Conservation (phyloP, 2,329 filamentous ascomycete genomes). For the Aspergillus sp. region DNA sequence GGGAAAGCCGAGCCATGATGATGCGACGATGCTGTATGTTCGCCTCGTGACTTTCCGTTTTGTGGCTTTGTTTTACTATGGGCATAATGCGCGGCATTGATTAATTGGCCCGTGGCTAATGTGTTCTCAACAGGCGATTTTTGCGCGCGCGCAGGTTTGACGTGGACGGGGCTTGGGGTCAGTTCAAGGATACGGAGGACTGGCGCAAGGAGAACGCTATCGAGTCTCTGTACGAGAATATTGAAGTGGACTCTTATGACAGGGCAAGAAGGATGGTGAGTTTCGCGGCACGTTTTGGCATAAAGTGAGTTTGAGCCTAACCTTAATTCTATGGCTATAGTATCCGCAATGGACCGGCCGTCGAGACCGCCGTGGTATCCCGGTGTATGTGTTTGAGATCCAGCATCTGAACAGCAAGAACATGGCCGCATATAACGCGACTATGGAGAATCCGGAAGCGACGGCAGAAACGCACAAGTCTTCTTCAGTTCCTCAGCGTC, state of each 20-base stretch:
- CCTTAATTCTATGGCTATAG: slow-evolving; percentile 42
- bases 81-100: neutral
- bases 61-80: neutral
- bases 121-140: slow-evolving; percentile 63
- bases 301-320: neutral
- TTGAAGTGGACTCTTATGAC: slow-evolving; percentile 82
- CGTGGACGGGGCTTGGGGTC: slow-evolving; percentile 71
- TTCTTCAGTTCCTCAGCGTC: slow-evolving; percentile 61
- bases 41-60: neutral
- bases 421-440: slow-evolving; percentile 70
- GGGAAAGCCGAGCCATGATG: slow-evolving; percentile 45
- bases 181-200: slow-evolving; percentile 85
- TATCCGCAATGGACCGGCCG: slow-evolving; percentile 96
- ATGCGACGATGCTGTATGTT: slow-evolving; percentile 49
- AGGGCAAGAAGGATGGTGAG: slow-evolving; percentile 69
- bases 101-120: neutral
- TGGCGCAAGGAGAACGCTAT: slow-evolving; percentile 81
- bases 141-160: slow-evolving; percentile 81
- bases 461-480: slow-evolving; percentile 61
- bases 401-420: slow-evolving; percentile 78
- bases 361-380: slow-evolving; percentile 85
- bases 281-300: slow-evolving; percentile 9
- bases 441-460: slow-evolving; percentile 45
- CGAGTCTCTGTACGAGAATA: slow-evolving; percentile 77
- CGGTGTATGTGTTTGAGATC: slow-evolving; percentile 88